Conservation (phyloP, 2,329 filamentous ascomycete species). For the Diaporthe citriasiana region DNA sequence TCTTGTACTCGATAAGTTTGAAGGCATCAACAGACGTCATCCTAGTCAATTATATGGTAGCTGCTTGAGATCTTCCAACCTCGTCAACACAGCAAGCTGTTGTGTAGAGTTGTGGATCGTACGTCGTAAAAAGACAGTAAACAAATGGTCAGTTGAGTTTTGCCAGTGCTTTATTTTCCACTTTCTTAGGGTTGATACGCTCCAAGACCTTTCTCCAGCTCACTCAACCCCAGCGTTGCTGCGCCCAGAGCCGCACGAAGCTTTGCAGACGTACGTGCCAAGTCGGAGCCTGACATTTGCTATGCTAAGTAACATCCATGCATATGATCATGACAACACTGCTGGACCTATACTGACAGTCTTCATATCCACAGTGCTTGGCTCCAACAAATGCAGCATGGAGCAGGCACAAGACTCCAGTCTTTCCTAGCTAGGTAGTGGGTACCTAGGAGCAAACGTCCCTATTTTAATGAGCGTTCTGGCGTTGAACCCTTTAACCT, state of each 20-base stretch:
- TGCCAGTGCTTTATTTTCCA: not conserved
- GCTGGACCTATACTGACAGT: not conserved
- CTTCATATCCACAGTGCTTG: not conserved
- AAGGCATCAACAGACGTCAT: too few relatives aligned
- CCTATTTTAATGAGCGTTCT: not conserved
- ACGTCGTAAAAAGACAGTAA: not conserved
- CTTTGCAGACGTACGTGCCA: not conserved
- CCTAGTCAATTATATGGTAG: too few relatives aligned
- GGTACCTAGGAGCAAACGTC: not conserved
- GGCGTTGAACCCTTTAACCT: conserved; percentile 28
- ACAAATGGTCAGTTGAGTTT: not conserved
- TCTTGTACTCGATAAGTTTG: too few relatives aligned
- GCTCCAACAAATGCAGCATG: not conserved
- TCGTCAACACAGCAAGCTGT: too few relatives aligned
- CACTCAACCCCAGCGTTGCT: not conserved
- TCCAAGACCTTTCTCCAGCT: not conserved
- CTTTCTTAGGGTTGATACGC: not conserved
- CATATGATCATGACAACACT: not conserved
- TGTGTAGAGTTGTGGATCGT: not conserved
- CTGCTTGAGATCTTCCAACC: too few relatives aligned
- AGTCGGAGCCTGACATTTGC: not conserved
- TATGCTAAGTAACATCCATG: not conserved
- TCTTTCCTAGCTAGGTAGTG: not conserved
- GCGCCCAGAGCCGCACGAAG: not conserved
- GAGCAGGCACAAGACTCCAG: not conserved